Evolutionary conservation across 2,329 filamentous ascomycete species (phyloP), one percentile per base, ranked within the genome.

Genomic region (Aspergillus unguis): DNA sequence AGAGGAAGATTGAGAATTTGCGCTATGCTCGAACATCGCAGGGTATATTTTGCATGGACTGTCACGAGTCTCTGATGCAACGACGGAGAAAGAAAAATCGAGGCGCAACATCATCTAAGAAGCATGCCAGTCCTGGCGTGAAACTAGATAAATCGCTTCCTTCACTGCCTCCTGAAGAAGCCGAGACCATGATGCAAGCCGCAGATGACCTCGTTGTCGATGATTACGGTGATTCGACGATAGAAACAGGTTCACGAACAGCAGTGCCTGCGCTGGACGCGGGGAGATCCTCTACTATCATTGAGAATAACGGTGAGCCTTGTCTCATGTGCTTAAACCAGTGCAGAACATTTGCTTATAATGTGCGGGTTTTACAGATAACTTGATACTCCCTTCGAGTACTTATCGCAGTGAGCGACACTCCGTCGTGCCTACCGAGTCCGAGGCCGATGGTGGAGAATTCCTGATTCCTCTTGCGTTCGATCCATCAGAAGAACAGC

Each of bases 21-120:
- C 86, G 92, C 70, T 99, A 97, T 83, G 94, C 94, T 50, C 85
- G 94, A 67, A 99, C 94, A 1, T 96, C 92, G 6, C 94, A 97
- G 73, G 94, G 94, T 55, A 99, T 99, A 63, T 97, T 99, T 70
- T 99, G 94, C 76, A 99, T 99, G 94, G 91, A 87, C 66, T 99
- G 94, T 70, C 94, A 99, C 68, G 94, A 99, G 73, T 94, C 90
- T 28, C 76, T 99, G 48, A 97, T 97, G 91, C 90, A 92, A 45
- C 82, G 92, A 58, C 83, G 92, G 59, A 83, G 90, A 65, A 96
- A 97, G 75, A 65, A 83, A 90, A 65, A 85, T 86, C 68, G 96
- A 92, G 75, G 85, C 48, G 79, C 81, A 38, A 28, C 64, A 62
- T 17, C 17, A 17, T 56, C 64, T 29, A 63, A 66, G 55, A 70